A percentile compares a stretch with the other conserved stretches of the same genome.
These are phyloP conservation scores for Berkeleyomyces rouxiae DNA, from an alignment of 2,329 filamentous ascomycete genomes.

Conservation along the genomic window DNA sequence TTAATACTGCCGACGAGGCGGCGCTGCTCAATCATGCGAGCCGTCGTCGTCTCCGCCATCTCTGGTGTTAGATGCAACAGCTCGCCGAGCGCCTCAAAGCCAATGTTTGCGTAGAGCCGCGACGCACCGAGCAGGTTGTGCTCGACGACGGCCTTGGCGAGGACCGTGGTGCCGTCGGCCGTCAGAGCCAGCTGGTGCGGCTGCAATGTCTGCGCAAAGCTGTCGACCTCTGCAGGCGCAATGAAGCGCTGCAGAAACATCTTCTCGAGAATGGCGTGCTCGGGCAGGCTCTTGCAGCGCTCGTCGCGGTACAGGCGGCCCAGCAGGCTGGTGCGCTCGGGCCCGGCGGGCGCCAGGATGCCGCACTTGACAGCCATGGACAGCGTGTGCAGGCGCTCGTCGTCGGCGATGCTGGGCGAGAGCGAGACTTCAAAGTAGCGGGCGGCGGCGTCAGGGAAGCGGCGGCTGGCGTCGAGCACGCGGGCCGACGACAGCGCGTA, in stretches of 20 bases:
- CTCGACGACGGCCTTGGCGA: conserved; percentile 85
- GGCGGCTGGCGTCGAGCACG: conserved; percentile 77
- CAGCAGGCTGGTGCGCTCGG: conserved; percentile 61
- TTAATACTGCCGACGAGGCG: conserved; percentile 79
- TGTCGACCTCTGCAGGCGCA: conserved; percentile 62
- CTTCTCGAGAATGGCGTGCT: conserved; percentile 86
- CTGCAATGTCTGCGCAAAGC: conserved; percentile 64
- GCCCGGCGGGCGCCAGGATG: conserved; percentile 80
- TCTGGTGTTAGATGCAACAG: conserved; percentile 65
- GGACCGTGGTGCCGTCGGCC: conserved; percentile 77
- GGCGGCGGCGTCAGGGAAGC: conserved; percentile 74
- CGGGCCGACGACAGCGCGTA: conserved; percentile 86
- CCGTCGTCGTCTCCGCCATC: conserved; percentile 79
- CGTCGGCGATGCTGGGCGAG: conserved; percentile 60
- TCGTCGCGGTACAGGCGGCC: conserved; percentile 89
- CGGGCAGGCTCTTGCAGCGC: conserved; percentile 53
- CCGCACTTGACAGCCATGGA: conserved; percentile 81
- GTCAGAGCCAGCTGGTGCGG: conserved; percentile 85
- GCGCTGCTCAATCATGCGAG: conserved; percentile 90
- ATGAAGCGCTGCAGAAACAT: conserved; percentile 89
- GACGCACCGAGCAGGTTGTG: conserved; percentile 87
- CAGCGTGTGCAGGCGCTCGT: conserved; percentile 71
- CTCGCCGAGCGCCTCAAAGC: conserved; percentile 55
- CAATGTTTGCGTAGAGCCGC: conserved; percentile 61
- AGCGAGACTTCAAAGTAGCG: conserved; percentile 81